Evolutionary conservation across 176 grass and related monocot genomes (phyloP), one percentile per base, ranked within the genome.

Genomic region (Carex cristatella): DNA sequence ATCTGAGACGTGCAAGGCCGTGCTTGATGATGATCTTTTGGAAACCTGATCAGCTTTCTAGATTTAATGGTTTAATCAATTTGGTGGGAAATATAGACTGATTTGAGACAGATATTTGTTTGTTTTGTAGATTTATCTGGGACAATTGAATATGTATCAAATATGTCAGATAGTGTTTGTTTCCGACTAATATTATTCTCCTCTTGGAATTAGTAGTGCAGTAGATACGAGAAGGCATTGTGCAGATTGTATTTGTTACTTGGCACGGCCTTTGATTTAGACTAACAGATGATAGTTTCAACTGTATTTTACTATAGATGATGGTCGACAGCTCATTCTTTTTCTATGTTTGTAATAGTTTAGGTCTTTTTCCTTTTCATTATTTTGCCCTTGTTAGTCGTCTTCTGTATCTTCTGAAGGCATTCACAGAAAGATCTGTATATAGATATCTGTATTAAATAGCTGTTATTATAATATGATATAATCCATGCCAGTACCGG

Each of bases 51-150:
- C 53, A 55, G 28, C 28, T 18, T 31, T 79, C 53, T 57, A 58
- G 2, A 33, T 35, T 79, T 79, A 58, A 79, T 79, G 30, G 53
- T 56, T 79, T 56, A 49, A 79, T 57, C 30, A 18, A 79, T 57
- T 79, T 79, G 13, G 8, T 79, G 74, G 74, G 51, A 79, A 58
- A 57, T 58, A 37, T 79, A 35, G 28, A 79, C 74, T 79, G 74
- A 30, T 58, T 79, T 57, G 30, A 79, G 74, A 79, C 31, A 5
- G 74, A 35, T 79, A 79, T 79, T 58, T 57, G 9, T 79, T 79
- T 79, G 49, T 53, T 79, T 79, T 57, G 53, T 79, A 79, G 74
- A 79, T 79, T 76, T 58, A 58, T 79, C 51, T 18, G 74, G 51
- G 53, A 79, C 28, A 31, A 79, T 58, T 53, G 23, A 78, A 78